Percentiles rank a stretch among this genome's conserved stretches.
Conservation (phyloP, 805 yeast genomes). For the Candida oleophila region DNA sequence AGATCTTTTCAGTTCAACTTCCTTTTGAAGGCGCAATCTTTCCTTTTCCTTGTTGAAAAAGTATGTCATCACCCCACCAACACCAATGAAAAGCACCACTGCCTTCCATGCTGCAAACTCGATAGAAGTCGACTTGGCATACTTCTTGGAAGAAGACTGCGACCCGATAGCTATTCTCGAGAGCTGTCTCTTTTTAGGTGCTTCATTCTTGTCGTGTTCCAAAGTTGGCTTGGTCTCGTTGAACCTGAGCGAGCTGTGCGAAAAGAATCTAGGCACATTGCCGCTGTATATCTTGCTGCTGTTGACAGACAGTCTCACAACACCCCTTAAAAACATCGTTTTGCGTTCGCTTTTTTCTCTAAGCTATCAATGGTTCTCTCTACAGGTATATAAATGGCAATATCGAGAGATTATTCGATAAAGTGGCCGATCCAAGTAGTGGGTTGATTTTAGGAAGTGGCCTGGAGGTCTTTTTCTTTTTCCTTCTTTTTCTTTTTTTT, state of each 20-base stretch:
- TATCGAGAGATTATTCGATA: no score
- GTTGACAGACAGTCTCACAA: background rate
- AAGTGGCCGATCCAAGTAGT: no score
- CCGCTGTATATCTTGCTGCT: background rate
- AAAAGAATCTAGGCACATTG: background rate
- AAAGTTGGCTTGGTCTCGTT: background rate
- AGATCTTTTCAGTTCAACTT: constrained; percentile 83
- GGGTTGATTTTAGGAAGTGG: background rate
- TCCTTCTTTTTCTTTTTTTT: no score
- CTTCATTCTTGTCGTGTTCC: background rate
- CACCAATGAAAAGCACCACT: constrained; percentile 58
- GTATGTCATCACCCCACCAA: constrained; percentile 71
- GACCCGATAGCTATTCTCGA: constrained; percentile 78
- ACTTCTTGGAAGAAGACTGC: constrained; percentile 29
- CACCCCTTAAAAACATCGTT: background rate
- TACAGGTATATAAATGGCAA: no score
- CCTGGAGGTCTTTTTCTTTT: background rate
- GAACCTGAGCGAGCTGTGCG: background rate
- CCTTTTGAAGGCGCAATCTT: constrained; percentile 68
- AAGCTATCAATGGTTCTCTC: no score
- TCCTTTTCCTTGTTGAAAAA: constrained; percentile 76
- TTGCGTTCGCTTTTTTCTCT: no score
- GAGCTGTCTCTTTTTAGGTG: constrained; percentile 53
- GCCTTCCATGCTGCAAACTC: constrained; percentile 89
- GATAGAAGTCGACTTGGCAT: constrained; percentile 40